Evolutionary conservation across 129 eudicot genomes (phyloP).

Genomic region (Scalesia atractyloides): DNA sequence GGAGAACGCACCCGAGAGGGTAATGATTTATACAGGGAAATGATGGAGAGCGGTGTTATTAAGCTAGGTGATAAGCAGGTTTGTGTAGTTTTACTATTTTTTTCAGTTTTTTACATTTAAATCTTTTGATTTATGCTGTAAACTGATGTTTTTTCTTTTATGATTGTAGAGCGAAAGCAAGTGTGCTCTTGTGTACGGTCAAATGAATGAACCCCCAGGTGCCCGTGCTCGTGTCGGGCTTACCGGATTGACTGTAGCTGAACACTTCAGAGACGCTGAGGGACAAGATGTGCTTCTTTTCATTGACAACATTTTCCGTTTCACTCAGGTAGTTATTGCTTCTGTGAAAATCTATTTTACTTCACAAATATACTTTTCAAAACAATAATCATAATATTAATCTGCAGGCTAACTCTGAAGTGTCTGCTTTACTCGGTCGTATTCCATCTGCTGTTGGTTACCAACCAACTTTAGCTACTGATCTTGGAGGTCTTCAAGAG

Average conservation of each 20-base stretch:
- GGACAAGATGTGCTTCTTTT: conserved; percentile 99
- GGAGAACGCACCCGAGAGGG: conserved; percentile 99
- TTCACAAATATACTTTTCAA: not conserved
- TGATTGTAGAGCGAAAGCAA: conserved; percentile 79
- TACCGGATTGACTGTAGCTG: conserved; percentile 98
- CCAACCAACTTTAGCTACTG: conserved; percentile 93
- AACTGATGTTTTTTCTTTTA: conserved; percentile 2
- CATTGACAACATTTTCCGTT: conserved; percentile 98
- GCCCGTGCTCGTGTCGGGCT: conserved; percentile 99
- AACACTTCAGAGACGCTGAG: conserved; percentile 99
- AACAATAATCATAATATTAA: not conserved
- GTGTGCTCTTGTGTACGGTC: conserved; percentile 98
- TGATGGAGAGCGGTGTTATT: conserved; percentile 98
- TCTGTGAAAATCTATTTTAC: not conserved
- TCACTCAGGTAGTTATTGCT: conserved; percentile 64
- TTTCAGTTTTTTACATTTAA: not conserved
- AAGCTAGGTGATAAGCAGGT: conserved; percentile 98
- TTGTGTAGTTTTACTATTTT: no score
- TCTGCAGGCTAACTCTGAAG: conserved; percentile 86
- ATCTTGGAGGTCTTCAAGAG: conserved; percentile 98
- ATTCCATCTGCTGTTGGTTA: conserved; percentile 97
- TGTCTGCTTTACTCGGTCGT: conserved; percentile 92
- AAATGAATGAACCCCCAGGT: conserved; percentile 99
- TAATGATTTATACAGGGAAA: conserved; percentile 90
- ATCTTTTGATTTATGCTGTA: not conserved